phyloP scores from a whole-genome alignment of 495 filamentous ascomycete species.

The Aspergillus haitiensis region DNA sequence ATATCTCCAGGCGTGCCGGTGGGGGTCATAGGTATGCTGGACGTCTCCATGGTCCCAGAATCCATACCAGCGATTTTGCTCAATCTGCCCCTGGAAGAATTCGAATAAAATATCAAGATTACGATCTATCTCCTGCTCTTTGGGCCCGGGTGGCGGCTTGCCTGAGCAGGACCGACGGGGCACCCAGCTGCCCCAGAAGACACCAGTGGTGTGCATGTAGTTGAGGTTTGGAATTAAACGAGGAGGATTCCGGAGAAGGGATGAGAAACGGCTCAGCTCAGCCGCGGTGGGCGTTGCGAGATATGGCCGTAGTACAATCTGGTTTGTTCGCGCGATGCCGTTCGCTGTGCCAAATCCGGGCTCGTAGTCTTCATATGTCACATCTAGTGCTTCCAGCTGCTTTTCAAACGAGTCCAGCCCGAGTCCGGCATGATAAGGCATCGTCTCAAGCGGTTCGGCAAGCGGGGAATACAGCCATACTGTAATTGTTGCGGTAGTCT shows the following conservation, averaged over 20 bases:
- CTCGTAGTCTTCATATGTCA: conserved; percentile 56
- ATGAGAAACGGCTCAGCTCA: too few relatives aligned
- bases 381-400: conserved; percentile 49
- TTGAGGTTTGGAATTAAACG: too few relatives aligned
- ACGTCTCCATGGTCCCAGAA: conserved; percentile 54
- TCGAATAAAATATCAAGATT: conserved; percentile 45
- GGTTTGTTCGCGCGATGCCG: conserved; percentile 48
- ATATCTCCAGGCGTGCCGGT: conserved; percentile 52
- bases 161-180: conserved; percentile 36
- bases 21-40: conserved; percentile 50
- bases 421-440: conserved; percentile 52
- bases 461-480: conserved; percentile 52
- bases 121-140: conserved; percentile 21
- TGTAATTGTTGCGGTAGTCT: conserved; percentile 40
- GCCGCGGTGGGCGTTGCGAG: conserved; percentile 32
- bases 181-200: too few relatives aligned
- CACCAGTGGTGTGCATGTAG: too few relatives aligned
- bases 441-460: conserved; percentile 47
- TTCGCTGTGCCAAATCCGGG: conserved; percentile 46
- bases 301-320: conserved; percentile 45
- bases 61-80: conserved; percentile 50
- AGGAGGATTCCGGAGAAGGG: too few relatives aligned
- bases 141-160: conserved; percentile 20
- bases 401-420: conserved; percentile 45
- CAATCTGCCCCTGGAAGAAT: conserved; percentile 45